These are phyloP conservation scores for Gastrolobium bilobum DNA, from an alignment of 306 rosid genomes.

Conservation along the genomic window DNA sequence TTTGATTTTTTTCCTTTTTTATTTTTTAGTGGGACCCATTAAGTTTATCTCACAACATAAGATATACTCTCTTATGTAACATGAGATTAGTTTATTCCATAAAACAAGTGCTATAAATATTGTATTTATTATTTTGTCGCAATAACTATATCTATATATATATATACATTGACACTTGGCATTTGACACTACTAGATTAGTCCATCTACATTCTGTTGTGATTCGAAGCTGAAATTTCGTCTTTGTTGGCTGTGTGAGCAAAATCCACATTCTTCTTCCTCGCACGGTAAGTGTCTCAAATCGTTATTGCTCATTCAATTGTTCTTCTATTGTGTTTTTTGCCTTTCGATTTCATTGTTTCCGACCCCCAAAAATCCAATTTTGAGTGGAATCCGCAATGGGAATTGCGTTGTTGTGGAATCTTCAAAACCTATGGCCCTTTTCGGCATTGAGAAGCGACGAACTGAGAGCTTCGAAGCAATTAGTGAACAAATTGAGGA, in stretches of 20 bases:
- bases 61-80: too few relatives aligned
- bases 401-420: slow-evolving; percentile 60
- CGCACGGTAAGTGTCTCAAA: background rate
- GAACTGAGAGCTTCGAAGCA: slow-evolving; percentile 63
- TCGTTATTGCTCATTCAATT: background rate
- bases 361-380: background rate
- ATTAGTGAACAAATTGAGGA: slow-evolving; percentile 61
- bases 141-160: too few relatives aligned
- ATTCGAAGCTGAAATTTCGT: slow-evolving; percentile 13
- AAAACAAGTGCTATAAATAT: too few relatives aligned
- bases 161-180: background rate
- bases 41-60: too few relatives aligned
- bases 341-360: background rate
- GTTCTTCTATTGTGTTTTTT: too few relatives aligned
- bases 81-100: too few relatives aligned
- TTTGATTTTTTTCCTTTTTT: too few relatives aligned
- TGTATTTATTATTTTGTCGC: too few relatives aligned
- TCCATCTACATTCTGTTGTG: background rate
- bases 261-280: background rate
- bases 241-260: background rate
- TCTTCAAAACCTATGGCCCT: slow-evolving; percentile 77
- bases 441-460: slow-evolving; percentile 58
- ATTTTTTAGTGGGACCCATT: too few relatives aligned
- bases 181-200: background rate
- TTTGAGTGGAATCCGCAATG: slow-evolving; percentile 43